Base-by-base conservation (phyloP, 106 monocot genomes). In the Apostasia ramifera region DNA sequence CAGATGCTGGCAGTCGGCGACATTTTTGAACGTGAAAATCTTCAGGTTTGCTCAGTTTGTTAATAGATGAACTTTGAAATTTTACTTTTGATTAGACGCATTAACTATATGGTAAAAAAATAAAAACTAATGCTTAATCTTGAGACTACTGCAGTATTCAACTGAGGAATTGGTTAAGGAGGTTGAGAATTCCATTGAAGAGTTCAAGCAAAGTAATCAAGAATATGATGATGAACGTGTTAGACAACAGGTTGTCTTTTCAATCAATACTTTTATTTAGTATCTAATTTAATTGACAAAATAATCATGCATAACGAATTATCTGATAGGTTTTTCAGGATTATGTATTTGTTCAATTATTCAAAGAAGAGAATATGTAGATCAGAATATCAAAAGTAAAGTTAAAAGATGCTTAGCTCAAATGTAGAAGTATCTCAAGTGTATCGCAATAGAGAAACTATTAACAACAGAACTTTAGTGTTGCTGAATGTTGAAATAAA, bases 1-100 rank as follows among this genome's bases (percentile, higher is more conserved):
- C 97, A 98, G 79, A 92, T 90, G 92, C 56, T 98, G 57, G 92
- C 85, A 70, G 83, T 92, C 71, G 84, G 85, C 47, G 89, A 92
- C 72, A 89, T 97, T 74, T 97, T 92, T 79, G 85, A 85, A 67
- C 44, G 71, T 74, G 97, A 97, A 81, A 81, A 92, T 83, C 63
- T 97, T 47, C 79, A 92, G 92, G 97, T 90, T 71, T 59, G 40
- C 38, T 40, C 8, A 40, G 59, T 59, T 59, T 40, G 37, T 40
- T 37, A 40, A 40, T 7, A 40, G 58, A 6, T 58, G 39, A 58
- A 15, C 38, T 14, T 59, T 59, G n/a, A 14, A 60, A 60, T 41
- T 1, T 60, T 60, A 1, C 2, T 26, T 57, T 57, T 59, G 4
- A 40, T 59, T 59, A 6, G 40, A 59, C 8, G 40, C 8, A 41